These are phyloP conservation scores for Sarcodon aspratus DNA, from an alignment of 768 basidiomycete species.

Conservation along the genomic window DNA sequence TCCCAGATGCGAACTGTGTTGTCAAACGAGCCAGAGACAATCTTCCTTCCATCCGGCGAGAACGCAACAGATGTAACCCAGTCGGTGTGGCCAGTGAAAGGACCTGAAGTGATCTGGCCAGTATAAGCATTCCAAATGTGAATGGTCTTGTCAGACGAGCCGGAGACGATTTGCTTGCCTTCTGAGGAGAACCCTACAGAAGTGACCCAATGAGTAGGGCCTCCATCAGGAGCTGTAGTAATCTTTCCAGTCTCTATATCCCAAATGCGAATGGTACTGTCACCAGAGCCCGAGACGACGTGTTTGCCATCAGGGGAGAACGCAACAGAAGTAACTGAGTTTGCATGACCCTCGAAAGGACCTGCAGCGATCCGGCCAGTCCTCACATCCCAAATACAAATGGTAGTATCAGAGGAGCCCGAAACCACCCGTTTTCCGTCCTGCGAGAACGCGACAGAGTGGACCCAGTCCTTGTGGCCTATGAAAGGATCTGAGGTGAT, in stretches of 20 bases:
- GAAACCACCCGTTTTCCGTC: slow-evolving; percentile 12
- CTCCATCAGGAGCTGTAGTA: not conserved
- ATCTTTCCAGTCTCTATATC: not conserved
- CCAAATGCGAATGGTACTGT: slow-evolving; percentile 2
- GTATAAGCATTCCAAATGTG: slow-evolving; percentile 1
- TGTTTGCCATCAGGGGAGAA: slow-evolving; percentile 3
- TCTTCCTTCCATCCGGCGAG: slow-evolving; percentile 9
- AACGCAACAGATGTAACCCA: slow-evolving; percentile 7
- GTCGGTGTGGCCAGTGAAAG: slow-evolving; percentile 6
- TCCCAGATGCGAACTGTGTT: slow-evolving; percentile 10
- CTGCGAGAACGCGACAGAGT: slow-evolving; percentile 14
- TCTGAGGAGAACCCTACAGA: slow-evolving; percentile 3
- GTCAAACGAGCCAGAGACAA: slow-evolving; percentile 9
- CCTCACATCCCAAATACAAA: slow-evolving; percentile 11
- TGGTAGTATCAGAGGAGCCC: slow-evolving; percentile 11
- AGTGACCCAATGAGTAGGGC: not conserved
- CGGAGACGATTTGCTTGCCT: not conserved
- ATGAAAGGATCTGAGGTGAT: not conserved
- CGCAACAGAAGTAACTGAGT: slow-evolving; percentile 4
- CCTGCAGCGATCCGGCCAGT: not conserved
- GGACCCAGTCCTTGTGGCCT: slow-evolving; percentile 6
- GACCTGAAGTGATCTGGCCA: not conserved
- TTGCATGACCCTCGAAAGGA: slow-evolving; percentile 4
- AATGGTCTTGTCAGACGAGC: slow-evolving; percentile 1
- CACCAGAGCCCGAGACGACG: slow-evolving; percentile 1